These are phyloP conservation scores for Tulasnella sp. DNA, from an alignment of 768 basidiomycete species.

Conservation along the genomic window DNA sequence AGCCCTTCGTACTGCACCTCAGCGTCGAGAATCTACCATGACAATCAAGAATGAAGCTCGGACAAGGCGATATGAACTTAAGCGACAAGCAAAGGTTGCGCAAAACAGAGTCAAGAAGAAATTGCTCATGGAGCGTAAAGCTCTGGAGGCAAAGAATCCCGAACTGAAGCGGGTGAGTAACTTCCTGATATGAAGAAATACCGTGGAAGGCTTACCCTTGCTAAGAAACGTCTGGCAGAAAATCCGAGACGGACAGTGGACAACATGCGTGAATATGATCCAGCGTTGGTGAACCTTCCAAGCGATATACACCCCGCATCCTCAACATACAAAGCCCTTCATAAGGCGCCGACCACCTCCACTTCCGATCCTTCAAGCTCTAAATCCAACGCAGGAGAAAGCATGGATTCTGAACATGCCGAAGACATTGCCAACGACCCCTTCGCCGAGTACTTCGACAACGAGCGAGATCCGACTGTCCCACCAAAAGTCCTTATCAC, in stretches of 20 bases:
- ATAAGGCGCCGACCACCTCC: neutral
- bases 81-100: constrained; percentile 66
- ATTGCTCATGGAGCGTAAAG: constrained; percentile 61
- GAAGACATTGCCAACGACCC: constrained; percentile 62
- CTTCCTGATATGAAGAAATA: neutral
- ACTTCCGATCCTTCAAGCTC: neutral
- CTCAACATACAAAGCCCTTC: constrained; percentile 13
- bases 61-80: no score
- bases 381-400: neutral
- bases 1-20: no score
- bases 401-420: constrained; percentile 43
- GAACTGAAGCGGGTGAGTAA: constrained; percentile 57
- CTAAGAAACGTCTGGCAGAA: constrained; percentile 64
- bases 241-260: constrained; percentile 90
- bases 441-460: constrained; percentile 59
- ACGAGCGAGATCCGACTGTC: constrained; percentile 25
- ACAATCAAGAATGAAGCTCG: no score
- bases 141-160: constrained; percentile 64
- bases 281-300: constrained; percentile 48
- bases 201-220: neutral
- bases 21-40: no score
- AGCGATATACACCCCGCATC: constrained; percentile 18
- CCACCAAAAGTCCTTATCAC: constrained; percentile 87
- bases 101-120: constrained; percentile 77
- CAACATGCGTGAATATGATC: constrained; percentile 79